These are phyloP conservation scores for Excoecaria cochinchinensis DNA, from an alignment of 345 rosid species.

Conservation along the genomic window DNA sequence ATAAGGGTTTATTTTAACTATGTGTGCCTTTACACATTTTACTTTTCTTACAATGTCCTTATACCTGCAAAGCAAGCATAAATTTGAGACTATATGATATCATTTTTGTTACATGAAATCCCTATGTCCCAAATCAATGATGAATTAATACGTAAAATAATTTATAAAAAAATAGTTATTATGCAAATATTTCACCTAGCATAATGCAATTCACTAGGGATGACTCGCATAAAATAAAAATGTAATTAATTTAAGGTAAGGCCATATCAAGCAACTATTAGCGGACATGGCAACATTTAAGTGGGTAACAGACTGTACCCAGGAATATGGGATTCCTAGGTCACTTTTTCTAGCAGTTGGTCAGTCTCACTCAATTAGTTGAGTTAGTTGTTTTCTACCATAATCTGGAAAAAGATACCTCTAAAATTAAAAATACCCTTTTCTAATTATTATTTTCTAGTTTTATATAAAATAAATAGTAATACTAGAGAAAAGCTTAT, in stretches of 20 bases:
- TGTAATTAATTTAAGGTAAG: too few species aligned
- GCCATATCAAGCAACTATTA: neutral
- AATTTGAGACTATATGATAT: neutral
- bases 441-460: neutral
- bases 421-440: neutral
- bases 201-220: neutral
- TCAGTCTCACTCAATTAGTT: constrained; percentile 16
- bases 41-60: too few species aligned
- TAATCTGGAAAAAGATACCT: neutral
- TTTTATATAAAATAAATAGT: too few species aligned
- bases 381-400: neutral
- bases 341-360: neutral
- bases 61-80: too few species aligned
- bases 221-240: too few species aligned
- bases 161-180: too few species aligned
- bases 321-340: neutral
- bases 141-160: too few species aligned
- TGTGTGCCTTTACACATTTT: neutral
- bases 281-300: neutral
- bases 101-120: too few species aligned
- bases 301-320: neutral
- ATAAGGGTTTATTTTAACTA: too few species aligned
- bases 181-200: neutral
- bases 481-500: too few species aligned
- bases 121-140: too few species aligned